These are phyloP conservation scores for Carex pumila DNA, from an alignment of 176 grass and related monocot species.

Conservation along the genomic window DNA sequence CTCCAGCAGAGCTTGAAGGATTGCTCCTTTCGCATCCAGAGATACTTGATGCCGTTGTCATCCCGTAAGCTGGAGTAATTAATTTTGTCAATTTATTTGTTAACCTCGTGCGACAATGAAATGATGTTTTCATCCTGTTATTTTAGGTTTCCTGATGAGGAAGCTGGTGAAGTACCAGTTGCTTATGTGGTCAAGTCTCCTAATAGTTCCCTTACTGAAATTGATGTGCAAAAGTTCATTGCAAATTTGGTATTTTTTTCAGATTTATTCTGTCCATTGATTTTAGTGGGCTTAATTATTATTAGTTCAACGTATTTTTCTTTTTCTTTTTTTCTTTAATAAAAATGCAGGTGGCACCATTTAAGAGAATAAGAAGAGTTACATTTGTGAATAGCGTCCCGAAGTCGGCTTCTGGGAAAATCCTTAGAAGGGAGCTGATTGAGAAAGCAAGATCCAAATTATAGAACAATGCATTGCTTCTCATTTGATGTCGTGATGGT, in stretches of 20 bases:
- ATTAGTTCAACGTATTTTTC: background rate
- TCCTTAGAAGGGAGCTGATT: conserved; percentile 73
- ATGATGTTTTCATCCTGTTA: background rate
- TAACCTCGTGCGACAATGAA: background rate
- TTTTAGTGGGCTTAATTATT: background rate
- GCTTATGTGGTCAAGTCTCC: conserved; percentile 71
- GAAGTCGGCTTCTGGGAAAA: conserved; percentile 73
- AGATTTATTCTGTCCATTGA: background rate
- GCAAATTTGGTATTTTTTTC: conserved; percentile 49
- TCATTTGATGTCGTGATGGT: background rate
- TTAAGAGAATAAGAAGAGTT: conserved; percentile 71
- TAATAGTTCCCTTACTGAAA: conserved; percentile 58
- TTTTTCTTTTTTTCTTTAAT: background rate
- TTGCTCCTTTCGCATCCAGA: conserved; percentile 80
- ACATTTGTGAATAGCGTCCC: conserved; percentile 67
- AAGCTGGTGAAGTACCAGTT: conserved; percentile 92
- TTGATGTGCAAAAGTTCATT: conserved; percentile 73
- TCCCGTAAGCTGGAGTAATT: conserved; percentile 53
- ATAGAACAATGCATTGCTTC: too few relatives aligned
- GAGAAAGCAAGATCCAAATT: conserved; percentile 49
- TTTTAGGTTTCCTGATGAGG: conserved; percentile 72
- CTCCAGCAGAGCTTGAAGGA: conserved; percentile 93
- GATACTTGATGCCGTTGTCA: conserved; percentile 82
- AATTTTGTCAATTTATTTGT: conserved; percentile 1
- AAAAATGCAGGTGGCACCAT: conserved; percentile 55